phyloP scores from a whole-genome alignment of 352 stramenopile species.

The Globisporangium echinulatum region DNA sequence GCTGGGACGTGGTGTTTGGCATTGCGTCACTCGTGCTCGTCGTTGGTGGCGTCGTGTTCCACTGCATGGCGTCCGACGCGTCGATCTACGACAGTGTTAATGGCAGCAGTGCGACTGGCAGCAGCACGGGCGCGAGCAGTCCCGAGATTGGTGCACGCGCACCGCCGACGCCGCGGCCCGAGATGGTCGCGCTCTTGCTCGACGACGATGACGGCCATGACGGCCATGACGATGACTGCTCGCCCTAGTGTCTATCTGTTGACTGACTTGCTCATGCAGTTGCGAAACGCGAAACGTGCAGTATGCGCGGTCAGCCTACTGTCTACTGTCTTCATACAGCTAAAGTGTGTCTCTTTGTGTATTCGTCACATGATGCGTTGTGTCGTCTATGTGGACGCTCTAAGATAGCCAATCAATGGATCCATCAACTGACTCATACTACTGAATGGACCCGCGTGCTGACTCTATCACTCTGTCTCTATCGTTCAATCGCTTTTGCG shows the following conservation, averaged over 20 bases:
- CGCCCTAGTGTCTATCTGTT: no score
- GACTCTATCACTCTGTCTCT: neutral
- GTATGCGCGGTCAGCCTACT: no score
- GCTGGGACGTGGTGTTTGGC: conserved; percentile 80
- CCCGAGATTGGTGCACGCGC: conserved; percentile 23
- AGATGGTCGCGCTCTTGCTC: conserved; percentile 50
- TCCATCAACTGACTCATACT: no score
- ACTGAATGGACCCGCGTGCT: neutral
- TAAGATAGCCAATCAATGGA: no score
- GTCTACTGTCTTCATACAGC: neutral
- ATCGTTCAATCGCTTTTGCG: neutral
- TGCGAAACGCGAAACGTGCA: no score
- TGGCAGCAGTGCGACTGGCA: neutral
- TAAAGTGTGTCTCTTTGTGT: neutral
- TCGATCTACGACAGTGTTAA: conserved; percentile 44
- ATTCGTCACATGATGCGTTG: no score
- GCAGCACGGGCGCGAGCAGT: conserved; percentile 23
- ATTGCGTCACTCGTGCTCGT: conserved; percentile 69
- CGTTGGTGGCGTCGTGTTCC: conserved; percentile 68
- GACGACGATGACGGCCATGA: conserved; percentile 15
- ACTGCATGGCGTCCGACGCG: conserved; percentile 68
- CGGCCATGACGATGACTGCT: no score
- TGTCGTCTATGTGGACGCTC: no score
- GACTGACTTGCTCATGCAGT: no score
- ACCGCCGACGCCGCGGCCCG: conserved; percentile 29